Evolutionary conservation across 106 monocot species (phyloP).

Genomic region (Iris macrosiphon): DNA sequence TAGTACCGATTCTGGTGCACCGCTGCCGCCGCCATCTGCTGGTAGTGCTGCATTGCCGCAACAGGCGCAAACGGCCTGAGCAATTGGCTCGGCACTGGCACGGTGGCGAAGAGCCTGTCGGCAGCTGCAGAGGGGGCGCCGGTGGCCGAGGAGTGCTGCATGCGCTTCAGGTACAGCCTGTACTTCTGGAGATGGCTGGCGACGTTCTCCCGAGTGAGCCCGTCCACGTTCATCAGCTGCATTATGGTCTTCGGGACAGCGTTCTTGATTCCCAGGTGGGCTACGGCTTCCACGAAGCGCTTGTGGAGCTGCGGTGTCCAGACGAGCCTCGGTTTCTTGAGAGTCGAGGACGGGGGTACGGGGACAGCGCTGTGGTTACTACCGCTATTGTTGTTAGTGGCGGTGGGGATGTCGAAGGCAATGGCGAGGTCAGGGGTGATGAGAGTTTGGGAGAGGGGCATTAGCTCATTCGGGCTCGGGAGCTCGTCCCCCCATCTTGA

Average conservation of each 20-base stretch:
- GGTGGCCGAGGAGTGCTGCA: neutral
- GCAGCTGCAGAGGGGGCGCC: conserved; percentile 5
- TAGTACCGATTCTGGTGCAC: neutral
- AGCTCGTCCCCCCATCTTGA: conserved; percentile 9
- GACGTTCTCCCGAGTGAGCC: too few relatives aligned
- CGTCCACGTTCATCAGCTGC: too few relatives aligned
- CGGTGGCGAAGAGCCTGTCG: conserved; percentile 13
- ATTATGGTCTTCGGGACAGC: too few relatives aligned
- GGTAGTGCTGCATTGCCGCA: neutral
- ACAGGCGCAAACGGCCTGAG: neutral
- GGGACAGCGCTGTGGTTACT: neutral
- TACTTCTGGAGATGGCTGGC: too few relatives aligned
- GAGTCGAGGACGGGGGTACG: too few relatives aligned
- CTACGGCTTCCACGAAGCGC: too few relatives aligned
- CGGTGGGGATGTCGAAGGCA: conserved; percentile 11
- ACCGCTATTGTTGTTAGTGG: too few relatives aligned
- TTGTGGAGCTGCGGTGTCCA: too few relatives aligned
- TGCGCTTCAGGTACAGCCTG: neutral
- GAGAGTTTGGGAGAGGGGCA: conserved; percentile 15
- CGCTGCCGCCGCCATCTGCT: neutral
- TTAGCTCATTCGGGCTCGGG: conserved; percentile 13
- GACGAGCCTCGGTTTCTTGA: too few relatives aligned
- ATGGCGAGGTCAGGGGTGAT: conserved; percentile 16
- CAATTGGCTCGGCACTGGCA: conserved; percentile 13
- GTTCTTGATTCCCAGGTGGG: too few relatives aligned